A percentile compares a stretch with the other conserved stretches of the same genome.
Conservation (phyloP, 148 eudicot genomes). For the Vaccinium darrowii region DNA sequence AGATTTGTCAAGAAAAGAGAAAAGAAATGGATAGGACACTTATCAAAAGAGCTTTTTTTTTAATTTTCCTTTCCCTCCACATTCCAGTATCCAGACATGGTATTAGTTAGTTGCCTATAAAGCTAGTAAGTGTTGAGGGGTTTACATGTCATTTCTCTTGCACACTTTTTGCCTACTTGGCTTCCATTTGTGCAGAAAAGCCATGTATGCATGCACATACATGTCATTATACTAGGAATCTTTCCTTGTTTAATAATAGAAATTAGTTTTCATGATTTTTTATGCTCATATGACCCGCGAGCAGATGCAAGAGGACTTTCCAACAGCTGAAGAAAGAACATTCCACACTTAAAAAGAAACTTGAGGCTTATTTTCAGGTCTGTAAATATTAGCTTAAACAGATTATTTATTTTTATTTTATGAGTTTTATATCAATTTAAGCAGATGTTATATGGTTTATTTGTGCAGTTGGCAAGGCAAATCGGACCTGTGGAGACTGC, state of each 20-base stretch:
- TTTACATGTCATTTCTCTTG: background rate
- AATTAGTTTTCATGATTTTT: background rate
- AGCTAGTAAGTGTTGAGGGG: background rate
- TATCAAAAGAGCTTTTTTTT: background rate
- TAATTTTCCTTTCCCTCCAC: background rate
- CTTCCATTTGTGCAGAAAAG: background rate
- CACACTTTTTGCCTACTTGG: background rate
- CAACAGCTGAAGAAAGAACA: slow-evolving; percentile 81
- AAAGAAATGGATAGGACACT: background rate
- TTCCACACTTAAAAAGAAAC: slow-evolving; percentile 64
- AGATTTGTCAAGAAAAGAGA: background rate
- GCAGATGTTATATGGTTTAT: background rate
- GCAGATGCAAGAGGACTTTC: slow-evolving; percentile 76
- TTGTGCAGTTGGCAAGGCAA: slow-evolving; percentile 70
- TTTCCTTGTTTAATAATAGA: background rate
- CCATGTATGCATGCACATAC: background rate
- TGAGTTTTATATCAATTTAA: background rate
- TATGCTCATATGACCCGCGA: background rate
- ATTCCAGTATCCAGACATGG: background rate
- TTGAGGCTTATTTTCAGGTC: slow-evolving; percentile 89
- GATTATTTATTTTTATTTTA: background rate
- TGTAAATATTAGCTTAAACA: background rate
- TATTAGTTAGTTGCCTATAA: background rate
- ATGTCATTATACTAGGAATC: background rate
- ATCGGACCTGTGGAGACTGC: slow-evolving; percentile 67